phyloP scores from a whole-genome alignment of 768 basidiomycete species.

The Nidularia pulvinata region DNA sequence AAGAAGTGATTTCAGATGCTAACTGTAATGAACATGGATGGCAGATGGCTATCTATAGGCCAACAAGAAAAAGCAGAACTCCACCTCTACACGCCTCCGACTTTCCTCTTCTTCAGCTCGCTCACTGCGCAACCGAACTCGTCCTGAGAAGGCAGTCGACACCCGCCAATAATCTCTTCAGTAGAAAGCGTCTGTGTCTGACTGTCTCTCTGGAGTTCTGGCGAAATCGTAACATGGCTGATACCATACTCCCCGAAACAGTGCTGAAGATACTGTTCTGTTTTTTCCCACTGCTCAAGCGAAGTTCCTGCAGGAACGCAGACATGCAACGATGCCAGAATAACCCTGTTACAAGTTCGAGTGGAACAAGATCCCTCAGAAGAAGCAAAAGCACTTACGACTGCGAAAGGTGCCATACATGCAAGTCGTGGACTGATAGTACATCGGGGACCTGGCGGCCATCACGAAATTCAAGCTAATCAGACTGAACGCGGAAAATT shows the following conservation, averaged over 20 bases:
- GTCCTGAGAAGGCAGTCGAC: conserved; percentile 32
- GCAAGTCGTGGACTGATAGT: conserved; percentile 46
- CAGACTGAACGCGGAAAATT: conserved; percentile 2
- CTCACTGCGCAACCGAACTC: conserved; percentile 42
- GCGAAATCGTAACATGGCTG: conserved; percentile 54
- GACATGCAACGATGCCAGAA: conserved; percentile 54
- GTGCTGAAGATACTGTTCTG: conserved; percentile 44
- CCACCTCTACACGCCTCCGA: conserved; percentile 1
- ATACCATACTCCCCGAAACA: conserved; percentile 54
- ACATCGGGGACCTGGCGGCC: conserved; percentile 39
- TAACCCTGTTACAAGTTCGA: conserved; percentile 25
- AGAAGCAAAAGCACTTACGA: conserved; percentile 29
- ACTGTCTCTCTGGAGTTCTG: conserved; percentile 38
- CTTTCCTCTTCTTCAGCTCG: conserved; percentile 31
- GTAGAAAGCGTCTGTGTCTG: conserved; percentile 23
- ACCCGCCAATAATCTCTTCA: conserved; percentile 23
- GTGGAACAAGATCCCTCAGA: conserved; percentile 1
- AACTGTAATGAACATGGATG: too few species aligned
- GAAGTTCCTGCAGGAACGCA: conserved; percentile 46
- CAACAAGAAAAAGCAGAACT: background rate
- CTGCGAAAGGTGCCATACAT: conserved; percentile 58
- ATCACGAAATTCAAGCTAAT: background rate
- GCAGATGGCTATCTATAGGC: background rate
- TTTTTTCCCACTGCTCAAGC: conserved; percentile 49
- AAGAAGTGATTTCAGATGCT: too few species aligned